Evolutionary conservation across 1,284 basidiomycete species (phyloP).

Genomic region (Chalciporus sp.): DNA sequence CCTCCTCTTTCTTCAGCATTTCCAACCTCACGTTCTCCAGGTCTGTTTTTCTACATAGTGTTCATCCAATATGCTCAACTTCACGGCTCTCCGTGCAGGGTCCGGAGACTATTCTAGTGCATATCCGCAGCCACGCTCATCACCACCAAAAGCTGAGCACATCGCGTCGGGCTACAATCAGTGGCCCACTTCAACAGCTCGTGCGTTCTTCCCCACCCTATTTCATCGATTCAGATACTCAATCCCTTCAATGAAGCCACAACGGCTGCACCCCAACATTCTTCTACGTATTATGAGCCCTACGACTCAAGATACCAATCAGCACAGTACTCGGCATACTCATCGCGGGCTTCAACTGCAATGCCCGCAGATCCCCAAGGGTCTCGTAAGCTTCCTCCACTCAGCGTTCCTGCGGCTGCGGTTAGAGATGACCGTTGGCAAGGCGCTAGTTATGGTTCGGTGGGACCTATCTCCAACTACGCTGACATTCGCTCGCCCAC

Average conservation of each 20-base stretch:
- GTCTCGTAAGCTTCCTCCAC: conserved; percentile 50
- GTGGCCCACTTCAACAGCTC: conserved; percentile 45
- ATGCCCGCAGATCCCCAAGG: conserved; percentile 45
- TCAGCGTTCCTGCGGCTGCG: conserved; percentile 37
- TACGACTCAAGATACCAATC: conserved; percentile 60
- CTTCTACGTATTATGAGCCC: conserved; percentile 53
- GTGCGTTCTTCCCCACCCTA: conserved; percentile 43
- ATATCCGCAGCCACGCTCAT: conserved; percentile 64
- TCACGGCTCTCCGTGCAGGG: conserved; percentile 50
- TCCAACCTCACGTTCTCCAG: conserved; percentile 84
- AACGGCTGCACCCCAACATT: conserved; percentile 47
- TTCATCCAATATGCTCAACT: conserved; percentile 57
- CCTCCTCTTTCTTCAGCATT: conserved; percentile 81
- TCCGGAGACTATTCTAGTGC: conserved; percentile 56
- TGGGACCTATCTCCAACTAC: conserved; percentile 35
- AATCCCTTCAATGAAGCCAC: conserved; percentile 13
- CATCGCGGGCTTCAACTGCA: conserved; percentile 49
- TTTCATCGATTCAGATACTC: conserved; percentile 3
- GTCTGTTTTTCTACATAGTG: conserved; percentile 66
- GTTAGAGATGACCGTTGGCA: conserved; percentile 50
- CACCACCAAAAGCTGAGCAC: conserved; percentile 58
- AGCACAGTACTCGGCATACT: conserved; percentile 47
- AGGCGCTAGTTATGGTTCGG: conserved; percentile 39
- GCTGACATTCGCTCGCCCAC: conserved; percentile 57
- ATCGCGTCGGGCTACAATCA: conserved; percentile 52